Evolutionary conservation across 768 basidiomycete genomes (phyloP).

Genomic region (Lactarius tabidus): DNA sequence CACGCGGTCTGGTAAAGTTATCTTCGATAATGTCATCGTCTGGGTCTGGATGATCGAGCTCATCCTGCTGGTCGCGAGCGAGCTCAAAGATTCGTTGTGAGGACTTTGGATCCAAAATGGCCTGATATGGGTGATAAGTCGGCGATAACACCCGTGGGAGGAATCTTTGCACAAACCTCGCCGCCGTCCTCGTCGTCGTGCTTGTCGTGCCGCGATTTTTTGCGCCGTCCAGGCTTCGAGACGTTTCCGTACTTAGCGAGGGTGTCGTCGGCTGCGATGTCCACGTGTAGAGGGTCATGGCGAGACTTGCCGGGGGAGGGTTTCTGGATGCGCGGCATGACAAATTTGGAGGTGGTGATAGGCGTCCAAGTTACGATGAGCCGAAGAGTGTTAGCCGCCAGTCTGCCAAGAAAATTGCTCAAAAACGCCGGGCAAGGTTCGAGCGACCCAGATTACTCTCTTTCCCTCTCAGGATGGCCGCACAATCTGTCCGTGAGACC

Average conservation of each 20-base stretch:
- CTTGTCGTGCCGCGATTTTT: conserved; percentile 49
- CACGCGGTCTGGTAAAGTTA: conserved; percentile 29
- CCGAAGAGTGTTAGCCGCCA: no score
- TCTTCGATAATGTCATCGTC: conserved; percentile 32
- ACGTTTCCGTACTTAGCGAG: conserved; percentile 75
- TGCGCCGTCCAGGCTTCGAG: conserved; percentile 71
- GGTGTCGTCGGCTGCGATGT: conserved; percentile 76
- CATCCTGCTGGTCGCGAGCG: conserved; percentile 89
- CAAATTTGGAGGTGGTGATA: neutral
- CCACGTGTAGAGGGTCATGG: conserved; percentile 85
- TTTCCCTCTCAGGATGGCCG: conserved; percentile 18
- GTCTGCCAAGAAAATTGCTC: neutral
- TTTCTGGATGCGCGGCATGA: conserved; percentile 65
- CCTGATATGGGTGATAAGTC: conserved; percentile 38
- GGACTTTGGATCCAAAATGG: conserved; percentile 71
- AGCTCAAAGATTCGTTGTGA: conserved; percentile 88
- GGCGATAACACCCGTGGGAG: neutral
- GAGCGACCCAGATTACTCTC: neutral
- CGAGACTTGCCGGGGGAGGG: conserved; percentile 48
- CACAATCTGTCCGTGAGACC: conserved; percentile 12
- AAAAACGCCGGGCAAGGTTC: neutral
- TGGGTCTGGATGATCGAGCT: conserved; percentile 47
- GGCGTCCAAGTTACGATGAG: neutral
- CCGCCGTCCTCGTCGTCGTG: conserved; percentile 45
- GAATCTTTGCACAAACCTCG: conserved; percentile 26